Conservation (phyloP, 2,329 filamentous ascomycete genomes). For the Ascochyta koolunga region DNA sequence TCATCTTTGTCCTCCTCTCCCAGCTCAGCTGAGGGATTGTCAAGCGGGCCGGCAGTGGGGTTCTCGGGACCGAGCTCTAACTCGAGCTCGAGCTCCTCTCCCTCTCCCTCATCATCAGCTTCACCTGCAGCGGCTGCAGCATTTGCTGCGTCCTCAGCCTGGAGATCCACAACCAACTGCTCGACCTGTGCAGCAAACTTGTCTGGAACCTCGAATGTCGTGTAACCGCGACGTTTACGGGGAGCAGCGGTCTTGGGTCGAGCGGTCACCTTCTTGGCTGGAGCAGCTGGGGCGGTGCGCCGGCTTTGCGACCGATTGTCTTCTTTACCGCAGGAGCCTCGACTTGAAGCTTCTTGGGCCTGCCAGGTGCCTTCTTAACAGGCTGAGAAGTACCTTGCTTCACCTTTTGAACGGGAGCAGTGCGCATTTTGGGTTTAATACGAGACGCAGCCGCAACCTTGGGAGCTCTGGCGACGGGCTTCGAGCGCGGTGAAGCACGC, state of each 20-base stretch:
- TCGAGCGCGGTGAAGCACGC: slow-evolving; percentile 16
- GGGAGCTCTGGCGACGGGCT: slow-evolving; percentile 7
- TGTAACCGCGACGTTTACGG: slow-evolving; percentile 37
- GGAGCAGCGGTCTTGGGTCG: slow-evolving; percentile 17
- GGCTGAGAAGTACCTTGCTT: slow-evolving; percentile 10
- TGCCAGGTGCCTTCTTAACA: slow-evolving; percentile 26
- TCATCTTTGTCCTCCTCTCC: background rate
- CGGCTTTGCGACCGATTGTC: slow-evolving; percentile 16
- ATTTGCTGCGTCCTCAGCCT: slow-evolving; percentile 15
- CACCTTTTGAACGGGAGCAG: slow-evolving; percentile 21
- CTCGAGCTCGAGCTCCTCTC: slow-evolving; percentile 2
- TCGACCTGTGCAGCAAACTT: slow-evolving; percentile 26
- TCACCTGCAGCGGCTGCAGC: slow-evolving; percentile 10
- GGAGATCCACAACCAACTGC: slow-evolving; percentile 21
- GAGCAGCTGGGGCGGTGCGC: slow-evolving; percentile 13
- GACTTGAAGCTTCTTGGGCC: slow-evolving; percentile 23
- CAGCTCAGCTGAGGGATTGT: background rate
- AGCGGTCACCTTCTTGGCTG: slow-evolving; percentile 17
- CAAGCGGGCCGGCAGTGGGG: background rate
- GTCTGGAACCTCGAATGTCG: slow-evolving; percentile 35
- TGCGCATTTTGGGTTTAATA: slow-evolving; percentile 27
- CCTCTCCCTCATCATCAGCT: slow-evolving; percentile 14
- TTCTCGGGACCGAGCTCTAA: slow-evolving; percentile 7
- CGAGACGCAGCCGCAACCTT: slow-evolving; percentile 16
- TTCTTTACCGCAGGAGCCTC: slow-evolving; percentile 17